Evolutionary conservation across 83 land plant species (phyloP).

Genomic region (Diphasiastrum complanatum): DNA sequence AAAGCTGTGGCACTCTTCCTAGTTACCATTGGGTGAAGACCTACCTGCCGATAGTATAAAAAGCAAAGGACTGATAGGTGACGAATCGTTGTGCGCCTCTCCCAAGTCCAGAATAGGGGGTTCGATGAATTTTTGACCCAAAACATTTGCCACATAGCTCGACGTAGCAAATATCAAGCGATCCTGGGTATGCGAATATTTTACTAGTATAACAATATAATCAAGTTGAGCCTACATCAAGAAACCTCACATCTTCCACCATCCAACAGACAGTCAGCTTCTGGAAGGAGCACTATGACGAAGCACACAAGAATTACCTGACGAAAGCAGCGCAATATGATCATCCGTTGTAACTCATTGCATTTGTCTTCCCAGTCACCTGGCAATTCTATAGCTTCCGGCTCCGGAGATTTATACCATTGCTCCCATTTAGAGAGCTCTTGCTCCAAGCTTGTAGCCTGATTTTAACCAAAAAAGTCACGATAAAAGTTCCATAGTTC

Average conservation of each 20-base stretch:
- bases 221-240: neutral
- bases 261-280: no score
- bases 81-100: slow-evolving; percentile 26
- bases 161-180: slow-evolving; percentile 28
- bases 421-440: slow-evolving; percentile 23
- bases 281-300: no score
- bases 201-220: neutral
- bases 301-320: slow-evolving; percentile 26
- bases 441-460: slow-evolving; percentile 26
- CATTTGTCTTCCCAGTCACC: slow-evolving; percentile 40
- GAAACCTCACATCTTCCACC: neutral
- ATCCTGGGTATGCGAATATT: slow-evolving; percentile 15
- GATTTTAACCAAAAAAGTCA: slow-evolving; percentile 3
- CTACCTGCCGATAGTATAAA: slow-evolving; percentile 37
- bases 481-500: no score
- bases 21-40: neutral
- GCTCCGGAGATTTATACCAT: slow-evolving; percentile 28
- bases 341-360: slow-evolving; percentile 29
- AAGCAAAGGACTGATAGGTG: slow-evolving; percentile 27
- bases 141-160: slow-evolving; percentile 23
- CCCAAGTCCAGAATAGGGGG: slow-evolving; percentile 31
- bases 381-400: slow-evolving; percentile 28
- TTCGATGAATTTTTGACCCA: slow-evolving; percentile 35
- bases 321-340: slow-evolving; percentile 31
- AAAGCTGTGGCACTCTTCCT: no score